Conservation (phyloP, 495 filamentous ascomycete species). For the Penicillium turbatum region DNA sequence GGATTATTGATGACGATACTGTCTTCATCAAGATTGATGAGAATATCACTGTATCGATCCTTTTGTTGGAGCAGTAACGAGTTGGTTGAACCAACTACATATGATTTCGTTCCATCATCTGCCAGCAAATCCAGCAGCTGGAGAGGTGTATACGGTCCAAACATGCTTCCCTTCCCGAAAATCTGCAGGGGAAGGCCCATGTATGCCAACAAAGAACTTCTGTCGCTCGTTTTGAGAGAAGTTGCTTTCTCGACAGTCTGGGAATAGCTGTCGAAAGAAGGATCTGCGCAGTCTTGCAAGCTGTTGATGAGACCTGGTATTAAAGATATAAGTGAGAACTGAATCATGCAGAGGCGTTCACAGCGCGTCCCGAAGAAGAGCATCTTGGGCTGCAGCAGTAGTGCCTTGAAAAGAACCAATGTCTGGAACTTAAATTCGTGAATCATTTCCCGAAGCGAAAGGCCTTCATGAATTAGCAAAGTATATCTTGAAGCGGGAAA, state of each 20-base stretch:
- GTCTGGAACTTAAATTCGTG: slow-evolving; percentile 93
- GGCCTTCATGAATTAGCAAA: slow-evolving; percentile 42
- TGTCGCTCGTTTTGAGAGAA: slow-evolving; percentile 85
- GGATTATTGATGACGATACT: slow-evolving; percentile 78
- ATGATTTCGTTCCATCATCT: slow-evolving; percentile 92
- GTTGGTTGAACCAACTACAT: slow-evolving; percentile 96
- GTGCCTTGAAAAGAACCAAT: slow-evolving; percentile 87
- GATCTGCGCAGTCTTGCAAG: slow-evolving; percentile 88
- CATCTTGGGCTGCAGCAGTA: slow-evolving; percentile 97
- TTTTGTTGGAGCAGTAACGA: slow-evolving; percentile 88
- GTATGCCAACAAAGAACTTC: slow-evolving; percentile 82
- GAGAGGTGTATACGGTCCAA: slow-evolving; percentile 93
- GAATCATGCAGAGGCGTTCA: slow-evolving; percentile 94
- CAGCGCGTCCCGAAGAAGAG: slow-evolving; percentile 96
- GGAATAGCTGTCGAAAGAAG: slow-evolving; percentile 79
- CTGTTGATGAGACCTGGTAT: slow-evolving; percentile 85
- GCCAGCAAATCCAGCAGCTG: slow-evolving; percentile 94
- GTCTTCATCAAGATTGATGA: slow-evolving; percentile 93
- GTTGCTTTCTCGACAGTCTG: slow-evolving; percentile 70
- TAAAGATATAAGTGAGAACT: slow-evolving; percentile 91
- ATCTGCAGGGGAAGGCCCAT: slow-evolving; percentile 94
- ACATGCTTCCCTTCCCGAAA: slow-evolving; percentile 93
- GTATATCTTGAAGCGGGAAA: not conserved
- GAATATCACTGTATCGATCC: slow-evolving; percentile 94
- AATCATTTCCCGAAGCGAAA: slow-evolving; percentile 87